Conservation (phyloP, 2,329 filamentous ascomycete genomes). For the Catunica adiposa region DNA sequence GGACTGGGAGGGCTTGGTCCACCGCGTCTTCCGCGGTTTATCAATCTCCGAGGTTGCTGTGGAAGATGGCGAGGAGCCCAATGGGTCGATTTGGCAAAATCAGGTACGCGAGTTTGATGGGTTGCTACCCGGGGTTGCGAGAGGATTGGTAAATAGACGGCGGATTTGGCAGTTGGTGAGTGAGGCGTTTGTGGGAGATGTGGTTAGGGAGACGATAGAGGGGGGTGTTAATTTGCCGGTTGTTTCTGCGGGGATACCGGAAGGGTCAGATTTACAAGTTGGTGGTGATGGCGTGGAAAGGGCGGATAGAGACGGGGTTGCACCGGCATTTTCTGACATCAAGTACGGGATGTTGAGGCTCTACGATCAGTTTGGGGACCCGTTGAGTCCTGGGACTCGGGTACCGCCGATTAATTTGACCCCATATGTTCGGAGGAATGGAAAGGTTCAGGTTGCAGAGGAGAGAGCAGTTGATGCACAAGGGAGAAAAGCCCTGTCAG, state of each 20-base stretch:
- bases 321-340: too few relatives aligned
- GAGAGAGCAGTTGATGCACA: background rate
- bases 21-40: background rate
- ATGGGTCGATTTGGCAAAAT: slow-evolving; percentile 1
- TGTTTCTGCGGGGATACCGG: too few relatives aligned
- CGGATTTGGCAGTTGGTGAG: slow-evolving; percentile 9
- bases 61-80: background rate
- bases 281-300: too few relatives aligned
- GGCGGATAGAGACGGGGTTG: too few relatives aligned
- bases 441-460: background rate
- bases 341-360: too few relatives aligned
- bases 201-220: slow-evolving; percentile 1
- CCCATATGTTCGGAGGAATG: background rate
- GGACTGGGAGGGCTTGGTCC: slow-evolving; percentile 8
- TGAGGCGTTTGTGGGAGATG: slow-evolving; percentile 11
- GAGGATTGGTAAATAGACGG: slow-evolving; percentile 3
- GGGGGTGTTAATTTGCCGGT: too few relatives aligned
- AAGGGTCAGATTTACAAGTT: too few relatives aligned
- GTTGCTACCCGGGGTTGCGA: background rate
- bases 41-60: background rate
- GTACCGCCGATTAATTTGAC: background rate
- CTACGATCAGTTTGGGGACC: background rate
- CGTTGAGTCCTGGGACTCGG: background rate
- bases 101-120: background rate
- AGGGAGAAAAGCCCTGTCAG: background rate